Evolutionary conservation across 805 yeast species (phyloP).

Genomic region (Starmerella riodocensis): DNA sequence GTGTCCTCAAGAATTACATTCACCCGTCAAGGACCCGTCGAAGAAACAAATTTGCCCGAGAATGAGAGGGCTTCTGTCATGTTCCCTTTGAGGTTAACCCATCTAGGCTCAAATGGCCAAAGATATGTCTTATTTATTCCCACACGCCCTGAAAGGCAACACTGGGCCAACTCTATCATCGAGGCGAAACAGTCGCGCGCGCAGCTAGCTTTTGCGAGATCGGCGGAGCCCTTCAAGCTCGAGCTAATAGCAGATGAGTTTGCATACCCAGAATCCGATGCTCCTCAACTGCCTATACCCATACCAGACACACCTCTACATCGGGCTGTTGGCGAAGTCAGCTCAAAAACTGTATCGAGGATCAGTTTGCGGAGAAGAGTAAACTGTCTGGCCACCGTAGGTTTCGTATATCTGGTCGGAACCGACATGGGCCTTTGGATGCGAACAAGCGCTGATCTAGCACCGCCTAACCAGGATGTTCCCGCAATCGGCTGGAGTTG

Average conservation of each 20-base stretch:
- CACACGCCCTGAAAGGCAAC: conserved; percentile 34
- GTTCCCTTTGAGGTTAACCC: conserved; percentile 28
- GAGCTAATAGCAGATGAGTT: conserved; percentile 46
- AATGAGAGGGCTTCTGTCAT: conserved; percentile 20
- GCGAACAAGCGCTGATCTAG: conserved; percentile 24
- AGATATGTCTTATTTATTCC: conserved; percentile 26
- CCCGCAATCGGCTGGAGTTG: conserved; percentile 39
- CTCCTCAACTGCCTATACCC: conserved; percentile 28
- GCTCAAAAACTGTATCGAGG: conserved; percentile 15
- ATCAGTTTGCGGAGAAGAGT: conserved; percentile 27
- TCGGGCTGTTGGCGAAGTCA: conserved; percentile 23
- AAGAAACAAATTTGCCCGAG: conserved; percentile 3
- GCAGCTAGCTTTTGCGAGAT: conserved; percentile 26
- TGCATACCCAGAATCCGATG: conserved; percentile 46
- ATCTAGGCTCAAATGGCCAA: conserved; percentile 26
- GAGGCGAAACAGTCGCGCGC: conserved; percentile 34
- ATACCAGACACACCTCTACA: conserved; percentile 26
- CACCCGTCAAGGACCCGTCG: conserved; percentile 14
- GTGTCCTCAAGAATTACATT: conserved; percentile 20
- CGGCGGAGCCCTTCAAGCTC: conserved; percentile 42
- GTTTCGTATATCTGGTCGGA: conserved; percentile 36
- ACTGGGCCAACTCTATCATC: conserved; percentile 44
- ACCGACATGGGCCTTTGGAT: conserved; percentile 47
- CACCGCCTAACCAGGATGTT: conserved; percentile 21
- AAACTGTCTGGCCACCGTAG: conserved; percentile 36